Evolutionary conservation across 768 basidiomycete species (phyloP).

Genomic region (Thelephora ganbajun): DNA sequence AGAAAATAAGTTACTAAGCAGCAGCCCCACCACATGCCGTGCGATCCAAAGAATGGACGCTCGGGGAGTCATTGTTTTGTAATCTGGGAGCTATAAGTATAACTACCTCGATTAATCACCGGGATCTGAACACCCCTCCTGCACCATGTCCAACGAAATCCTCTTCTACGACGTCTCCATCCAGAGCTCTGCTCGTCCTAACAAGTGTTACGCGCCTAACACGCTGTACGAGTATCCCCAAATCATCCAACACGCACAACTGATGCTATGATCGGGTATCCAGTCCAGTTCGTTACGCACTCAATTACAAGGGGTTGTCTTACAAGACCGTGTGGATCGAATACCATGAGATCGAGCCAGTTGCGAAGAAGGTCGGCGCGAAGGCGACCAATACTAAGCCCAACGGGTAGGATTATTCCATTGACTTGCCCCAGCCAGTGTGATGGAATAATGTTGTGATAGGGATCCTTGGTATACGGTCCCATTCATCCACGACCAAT

Average conservation of each 20-base stretch:
- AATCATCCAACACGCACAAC: neutral
- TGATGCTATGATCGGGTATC: neutral
- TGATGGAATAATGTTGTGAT: constrained; percentile 21
- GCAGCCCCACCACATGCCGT: no score
- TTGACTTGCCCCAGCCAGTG: constrained; percentile 15
- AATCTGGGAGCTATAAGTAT: no score
- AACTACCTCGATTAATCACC: no score
- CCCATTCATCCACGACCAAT: constrained; percentile 17
- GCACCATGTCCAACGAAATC: constrained; percentile 10
- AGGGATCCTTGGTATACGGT: constrained; percentile 13
- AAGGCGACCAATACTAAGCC: constrained; percentile 18
- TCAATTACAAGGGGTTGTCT: constrained; percentile 27
- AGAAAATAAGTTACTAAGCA: no score
- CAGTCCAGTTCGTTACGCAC: constrained; percentile 8
- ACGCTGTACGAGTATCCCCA: constrained; percentile 6
- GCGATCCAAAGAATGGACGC: no score
- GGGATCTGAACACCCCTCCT: no score
- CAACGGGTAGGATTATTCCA: constrained; percentile 12
- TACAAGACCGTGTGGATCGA: constrained; percentile 40
- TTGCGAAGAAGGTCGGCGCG: constrained; percentile 23
- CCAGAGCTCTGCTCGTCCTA: no score
- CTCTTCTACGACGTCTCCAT: constrained; percentile 21
- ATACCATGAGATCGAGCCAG: constrained; percentile 30
- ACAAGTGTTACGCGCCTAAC: no score
- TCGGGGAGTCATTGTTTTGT: no score